Conservation (phyloP, 1,139 yeast genomes). For the Kodamaea arcana region DNA sequence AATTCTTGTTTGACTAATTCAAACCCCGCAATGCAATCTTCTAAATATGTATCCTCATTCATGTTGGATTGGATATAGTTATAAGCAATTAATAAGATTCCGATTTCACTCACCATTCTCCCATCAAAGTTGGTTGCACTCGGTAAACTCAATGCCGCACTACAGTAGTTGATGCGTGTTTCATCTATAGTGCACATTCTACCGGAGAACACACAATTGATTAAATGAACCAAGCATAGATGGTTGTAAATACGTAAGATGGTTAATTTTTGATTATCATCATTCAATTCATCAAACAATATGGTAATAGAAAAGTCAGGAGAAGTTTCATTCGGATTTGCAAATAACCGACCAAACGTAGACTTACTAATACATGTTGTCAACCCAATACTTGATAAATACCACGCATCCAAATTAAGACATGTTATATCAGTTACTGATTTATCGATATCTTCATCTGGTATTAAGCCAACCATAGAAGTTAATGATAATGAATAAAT, state of each 20-base stretch:
- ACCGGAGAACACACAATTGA: constrained; percentile 67
- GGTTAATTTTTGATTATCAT: constrained; percentile 49
- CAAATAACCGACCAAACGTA: constrained; percentile 28
- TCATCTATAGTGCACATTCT: constrained; percentile 73
- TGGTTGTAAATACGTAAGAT: constrained; percentile 69
- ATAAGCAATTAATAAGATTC: constrained; percentile 59
- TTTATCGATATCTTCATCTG: constrained; percentile 4
- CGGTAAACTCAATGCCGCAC: constrained; percentile 56
- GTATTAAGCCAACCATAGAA: constrained; percentile 30
- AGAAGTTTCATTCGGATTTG: not conserved
- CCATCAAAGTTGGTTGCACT: constrained; percentile 79
- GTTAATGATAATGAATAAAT: constrained; percentile 59
- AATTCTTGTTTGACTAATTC: constrained; percentile 33
- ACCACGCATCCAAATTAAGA: constrained; percentile 56
- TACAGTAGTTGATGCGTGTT: constrained; percentile 57
- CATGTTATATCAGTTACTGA: constrained; percentile 13
- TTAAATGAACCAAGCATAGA: constrained; percentile 63
- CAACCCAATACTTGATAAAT: constrained; percentile 53
- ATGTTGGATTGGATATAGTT: constrained; percentile 49
- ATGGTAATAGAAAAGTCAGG: constrained; percentile 25
- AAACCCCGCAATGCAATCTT: constrained; percentile 22
- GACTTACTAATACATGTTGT: constrained; percentile 52
- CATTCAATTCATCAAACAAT: constrained; percentile 28
- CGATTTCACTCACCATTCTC: constrained; percentile 76
- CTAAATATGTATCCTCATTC: constrained; percentile 18